Base-by-base conservation (phyloP, 2,329 filamentous ascomycete species). In the Aspergillus sp. region DNA sequence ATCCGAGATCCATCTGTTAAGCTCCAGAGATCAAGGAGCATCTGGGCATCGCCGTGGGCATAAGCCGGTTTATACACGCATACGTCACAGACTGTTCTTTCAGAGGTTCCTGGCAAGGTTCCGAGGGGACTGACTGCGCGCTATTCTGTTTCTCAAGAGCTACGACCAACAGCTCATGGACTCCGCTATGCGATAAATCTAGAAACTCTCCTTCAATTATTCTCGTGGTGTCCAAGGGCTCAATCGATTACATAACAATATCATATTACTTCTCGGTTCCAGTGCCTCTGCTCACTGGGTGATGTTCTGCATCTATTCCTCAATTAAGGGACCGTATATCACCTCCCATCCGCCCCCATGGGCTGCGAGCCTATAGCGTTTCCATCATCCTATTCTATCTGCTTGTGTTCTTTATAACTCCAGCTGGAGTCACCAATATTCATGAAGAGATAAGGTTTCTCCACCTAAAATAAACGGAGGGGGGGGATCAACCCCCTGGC, bases 371-470 rank as follows among this genome's bases (percentile, higher is more conserved):
- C 39, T 58, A 54, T 54, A 58, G 8, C 27, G 50, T 21, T 49
- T 27, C 21, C 39, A 1, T 54, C 49, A 52, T 58, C 57, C 5
- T 25, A 30, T 39, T 39, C 49, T 54, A 2, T 48, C 21, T n/a
- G 19, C 27, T 5, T 39, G 4, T 39, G 8, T 54, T 39, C 3
- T 27, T 36, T 7, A 36, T 15, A 3, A 52, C 3, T 15, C 10
- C 41, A 42, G 21, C 15, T 21, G 48, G 27, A 55, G 0, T 64
- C 54, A 3, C 78, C 73, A 30, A 79, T 71, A 52, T 82, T 81
- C 77, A 81, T 80, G 8, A 75, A 78, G 58, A 82, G 81, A 57
- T 77, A 82, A 0, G 80, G 80, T 66, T 82, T 79, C 58, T 83
- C 80, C 1, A 82, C 79, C 21, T 77, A 71, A 38, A 82, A 82